These are phyloP conservation scores for Chrysosphaeria jannelii DNA, from an alignment of 2,329 filamentous ascomycete species.

Conservation along the genomic window DNA sequence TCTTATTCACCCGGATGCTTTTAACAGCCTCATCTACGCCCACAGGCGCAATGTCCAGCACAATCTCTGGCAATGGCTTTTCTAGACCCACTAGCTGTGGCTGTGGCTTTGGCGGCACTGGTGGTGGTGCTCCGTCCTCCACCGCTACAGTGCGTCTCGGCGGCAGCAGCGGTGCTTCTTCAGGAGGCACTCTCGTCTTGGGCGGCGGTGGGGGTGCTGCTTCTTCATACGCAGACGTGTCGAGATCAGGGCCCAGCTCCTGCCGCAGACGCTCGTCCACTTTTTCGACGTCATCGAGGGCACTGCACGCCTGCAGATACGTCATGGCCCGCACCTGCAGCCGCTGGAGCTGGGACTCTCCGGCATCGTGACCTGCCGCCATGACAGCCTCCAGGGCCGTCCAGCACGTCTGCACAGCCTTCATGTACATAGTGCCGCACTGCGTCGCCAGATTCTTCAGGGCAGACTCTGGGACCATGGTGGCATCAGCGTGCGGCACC, in stretches of 20 bases:
- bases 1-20: too few relatives aligned
- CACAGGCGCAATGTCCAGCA: too few relatives aligned
- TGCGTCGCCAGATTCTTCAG: slow-evolving; percentile 31
- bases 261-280: slow-evolving; percentile 21
- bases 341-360: slow-evolving; percentile 20
- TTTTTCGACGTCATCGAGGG: slow-evolving; percentile 25
- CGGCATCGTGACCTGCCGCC: slow-evolving; percentile 9
- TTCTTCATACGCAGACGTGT: slow-evolving; percentile 1
- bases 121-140: slow-evolving; percentile 1
- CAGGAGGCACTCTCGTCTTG: neutral
- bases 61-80: too few relatives aligned
- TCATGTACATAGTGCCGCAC: slow-evolving; percentile 47
- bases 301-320: slow-evolving; percentile 29
- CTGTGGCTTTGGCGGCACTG: slow-evolving; percentile 3
- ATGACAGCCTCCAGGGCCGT: slow-evolving; percentile 34
- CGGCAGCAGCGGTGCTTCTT: too few relatives aligned
- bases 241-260: slow-evolving; percentile 11
- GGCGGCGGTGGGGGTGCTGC: slow-evolving; percentile 1
- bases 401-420: slow-evolving; percentile 42
- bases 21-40: too few relatives aligned
- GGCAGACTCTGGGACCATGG: slow-evolving; percentile 27
- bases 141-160: neutral
- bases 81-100: too few relatives aligned
- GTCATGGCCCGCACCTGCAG: slow-evolving; percentile 24
- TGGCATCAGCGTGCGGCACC: slow-evolving; percentile 13